Base-by-base conservation (phyloP, 2,329 filamentous ascomycete genomes). In the Aspergillus sclerotialis region DNA sequence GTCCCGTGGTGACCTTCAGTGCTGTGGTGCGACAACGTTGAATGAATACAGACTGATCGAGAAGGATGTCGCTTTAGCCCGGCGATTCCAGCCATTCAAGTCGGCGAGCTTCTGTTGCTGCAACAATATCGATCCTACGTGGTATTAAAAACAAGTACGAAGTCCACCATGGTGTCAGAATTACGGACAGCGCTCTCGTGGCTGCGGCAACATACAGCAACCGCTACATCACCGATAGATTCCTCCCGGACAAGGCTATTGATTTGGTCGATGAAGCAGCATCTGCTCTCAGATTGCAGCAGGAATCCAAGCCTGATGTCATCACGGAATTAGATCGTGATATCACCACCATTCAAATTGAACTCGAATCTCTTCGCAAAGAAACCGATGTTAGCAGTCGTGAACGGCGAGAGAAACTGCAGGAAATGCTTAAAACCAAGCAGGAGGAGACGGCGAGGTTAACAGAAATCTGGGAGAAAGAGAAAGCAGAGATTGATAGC, bases 141-240 rank as follows among this genome's bases (percentile, higher is more conserved):
- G 92, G 90, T 31, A 95, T 98, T 68, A 96, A 96, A 56, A 89
- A 96, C 54, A 86, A 88, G 46, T 98, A 98, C 53, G 92, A 96
- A 60, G 86, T 96, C 0, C 92, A 96, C 47, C 92, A 98, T 53
- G 90, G 92, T 63, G 90, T 96, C 0, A 76, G 89, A 35, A 96
- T 98, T 46, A 94, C 87, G 0, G 92, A 96, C 51, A 82, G 84
- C 2, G 88, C 92, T 5, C 68, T 96, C 8, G 90, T 98, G 10
- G 88, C 92, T 2, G 90, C 92, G 2, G 89, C 90, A 2, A 84
- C 86, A 0, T 84, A 93, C 55, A 92, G 85, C 43, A 96, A 96
- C 53, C 83, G 92, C 33, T 98, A 96, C 60, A 92, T 98, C 48
- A 95, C 89, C 10, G 90, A 96, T 55, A 82, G 92, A 2, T 96